phyloP scores from a whole-genome alignment of 441 rosid genomes.

The Jatropha podagrica region DNA sequence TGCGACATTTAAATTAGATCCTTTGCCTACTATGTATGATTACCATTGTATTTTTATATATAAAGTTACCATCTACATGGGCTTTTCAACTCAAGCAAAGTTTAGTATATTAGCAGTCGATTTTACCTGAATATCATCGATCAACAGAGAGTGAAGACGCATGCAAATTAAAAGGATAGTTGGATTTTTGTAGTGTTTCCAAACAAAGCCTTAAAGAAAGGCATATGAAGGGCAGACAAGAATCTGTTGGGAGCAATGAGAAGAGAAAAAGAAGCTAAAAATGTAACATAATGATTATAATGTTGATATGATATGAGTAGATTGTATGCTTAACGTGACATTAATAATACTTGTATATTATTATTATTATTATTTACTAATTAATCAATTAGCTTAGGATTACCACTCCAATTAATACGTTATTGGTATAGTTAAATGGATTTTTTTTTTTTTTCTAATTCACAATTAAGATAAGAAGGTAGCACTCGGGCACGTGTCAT shows the following conservation, averaged over 20 bases:
- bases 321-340: slow-evolving; percentile 45
- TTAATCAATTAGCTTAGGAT: slow-evolving; percentile 5
- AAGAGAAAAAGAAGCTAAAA: slow-evolving; percentile 21
- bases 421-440: too few species aligned
- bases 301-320: slow-evolving; percentile 46
- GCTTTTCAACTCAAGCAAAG: too few species aligned
- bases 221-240: slow-evolving; percentile 36
- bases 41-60: slow-evolving; percentile 3
- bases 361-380: neutral
- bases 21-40: slow-evolving; percentile 38
- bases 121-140: too few species aligned
- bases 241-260: slow-evolving; percentile 31
- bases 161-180: too few species aligned
- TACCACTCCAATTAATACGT: too few species aligned
- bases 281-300: slow-evolving; percentile 36
- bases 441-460: too few species aligned
- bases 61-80: neutral
- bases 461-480: too few species aligned
- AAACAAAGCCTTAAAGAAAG: slow-evolving; percentile 21
- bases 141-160: too few species aligned
- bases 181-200: neutral
- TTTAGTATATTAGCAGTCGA: too few species aligned
- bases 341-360: slow-evolving; percentile 16
- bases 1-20: slow-evolving; percentile 31
- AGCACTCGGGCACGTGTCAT: too few species aligned